Evolutionary conservation across 1,139 yeast genomes (phyloP).

Genomic region (Petasospora fabianii): DNA sequence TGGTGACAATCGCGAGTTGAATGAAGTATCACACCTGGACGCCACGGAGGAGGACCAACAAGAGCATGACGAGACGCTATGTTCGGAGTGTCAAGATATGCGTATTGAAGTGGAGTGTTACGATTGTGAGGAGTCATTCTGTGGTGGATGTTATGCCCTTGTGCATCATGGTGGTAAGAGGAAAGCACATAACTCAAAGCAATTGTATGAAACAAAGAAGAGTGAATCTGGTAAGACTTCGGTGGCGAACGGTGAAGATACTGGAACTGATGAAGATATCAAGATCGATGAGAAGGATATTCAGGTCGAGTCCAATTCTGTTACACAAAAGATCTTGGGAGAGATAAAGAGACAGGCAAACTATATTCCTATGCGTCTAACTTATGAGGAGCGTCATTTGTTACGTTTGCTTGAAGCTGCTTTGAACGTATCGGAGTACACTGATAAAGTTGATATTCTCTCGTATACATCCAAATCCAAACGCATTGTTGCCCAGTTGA

Average conservation of each 20-base stretch:
- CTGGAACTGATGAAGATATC: slow-evolving; percentile 15
- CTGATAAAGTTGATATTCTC: slow-evolving; percentile 67
- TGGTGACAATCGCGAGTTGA: too few species aligned
- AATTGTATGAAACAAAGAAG: slow-evolving; percentile 25
- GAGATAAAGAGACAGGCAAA: slow-evolving; percentile 40
- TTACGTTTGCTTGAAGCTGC: slow-evolving; percentile 65
- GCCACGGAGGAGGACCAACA: slow-evolving; percentile 19
- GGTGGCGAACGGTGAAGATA: too few species aligned
- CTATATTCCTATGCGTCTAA: slow-evolving; percentile 63
- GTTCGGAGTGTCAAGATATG: slow-evolving; percentile 71
- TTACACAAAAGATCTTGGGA: slow-evolving; percentile 18
- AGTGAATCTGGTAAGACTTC: too few species aligned
- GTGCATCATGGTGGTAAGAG: slow-evolving; percentile 65
- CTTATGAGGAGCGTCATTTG: slow-evolving; percentile 62
- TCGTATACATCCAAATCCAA: slow-evolving; percentile 60
- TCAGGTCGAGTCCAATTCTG: neutral
- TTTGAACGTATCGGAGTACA: slow-evolving; percentile 67
- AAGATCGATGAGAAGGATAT: slow-evolving; percentile 1
- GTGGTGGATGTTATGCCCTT: slow-evolving; percentile 62
- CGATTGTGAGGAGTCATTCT: slow-evolving; percentile 60
- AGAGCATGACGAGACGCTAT: slow-evolving; percentile 37
- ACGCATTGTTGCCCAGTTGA: slow-evolving; percentile 62
- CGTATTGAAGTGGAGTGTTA: slow-evolving; percentile 55
- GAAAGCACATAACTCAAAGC: slow-evolving; percentile 37
- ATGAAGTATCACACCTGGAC: too few species aligned